Percentiles rank a stretch among this genome's conserved stretches.
phyloP scores from a whole-genome alignment of 2,329 filamentous ascomycete genomes.

The Aspergillus sp. region DNA sequence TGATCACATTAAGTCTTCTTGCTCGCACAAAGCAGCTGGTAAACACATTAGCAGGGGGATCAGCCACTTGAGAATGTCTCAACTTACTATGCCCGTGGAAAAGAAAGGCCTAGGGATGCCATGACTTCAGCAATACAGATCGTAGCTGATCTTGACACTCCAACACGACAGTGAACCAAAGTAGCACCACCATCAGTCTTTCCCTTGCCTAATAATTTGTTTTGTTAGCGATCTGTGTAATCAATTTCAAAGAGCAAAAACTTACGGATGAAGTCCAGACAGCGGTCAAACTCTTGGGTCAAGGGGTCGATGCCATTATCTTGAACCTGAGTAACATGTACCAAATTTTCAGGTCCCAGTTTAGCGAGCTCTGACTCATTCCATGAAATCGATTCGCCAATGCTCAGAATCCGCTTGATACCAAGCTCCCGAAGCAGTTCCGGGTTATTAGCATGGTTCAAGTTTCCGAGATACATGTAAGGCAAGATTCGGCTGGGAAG shows the following conservation, averaged over 20 bases:
- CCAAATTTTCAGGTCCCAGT: constrained; percentile 75
- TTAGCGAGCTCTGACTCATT: constrained; percentile 61
- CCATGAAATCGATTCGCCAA: constrained; percentile 87
- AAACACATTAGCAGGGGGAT: constrained; percentile 1
- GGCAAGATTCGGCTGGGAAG: constrained; percentile 82
- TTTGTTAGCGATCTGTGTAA: no score
- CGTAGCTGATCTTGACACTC: constrained; percentile 89
- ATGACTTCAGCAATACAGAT: constrained; percentile 99
- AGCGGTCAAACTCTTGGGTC: constrained; percentile 77
- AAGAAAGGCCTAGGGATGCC: constrained; percentile 72
- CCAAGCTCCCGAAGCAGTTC: constrained; percentile 73
- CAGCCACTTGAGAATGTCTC: background rate
- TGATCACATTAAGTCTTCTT: constrained; percentile 90
- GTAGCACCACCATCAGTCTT: constrained; percentile 74
- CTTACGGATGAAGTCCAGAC: constrained; percentile 88
- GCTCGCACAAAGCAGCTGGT: constrained; percentile 82
- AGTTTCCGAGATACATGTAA: constrained; percentile 94
- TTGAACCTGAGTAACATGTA: constrained; percentile 79
- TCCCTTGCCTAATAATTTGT: constrained; percentile 76
- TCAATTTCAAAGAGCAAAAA: constrained; percentile 10
- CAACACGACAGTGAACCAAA: constrained; percentile 91
- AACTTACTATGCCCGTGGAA: constrained; percentile 78
- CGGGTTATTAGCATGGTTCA: constrained; percentile 90
- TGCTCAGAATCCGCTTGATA: constrained; percentile 82
- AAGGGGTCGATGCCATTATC: constrained; percentile 95